These are phyloP conservation scores for Botryosphaeria dothidea DNA, from an alignment of 2,329 filamentous ascomycete genomes.

Conservation along the genomic window DNA sequence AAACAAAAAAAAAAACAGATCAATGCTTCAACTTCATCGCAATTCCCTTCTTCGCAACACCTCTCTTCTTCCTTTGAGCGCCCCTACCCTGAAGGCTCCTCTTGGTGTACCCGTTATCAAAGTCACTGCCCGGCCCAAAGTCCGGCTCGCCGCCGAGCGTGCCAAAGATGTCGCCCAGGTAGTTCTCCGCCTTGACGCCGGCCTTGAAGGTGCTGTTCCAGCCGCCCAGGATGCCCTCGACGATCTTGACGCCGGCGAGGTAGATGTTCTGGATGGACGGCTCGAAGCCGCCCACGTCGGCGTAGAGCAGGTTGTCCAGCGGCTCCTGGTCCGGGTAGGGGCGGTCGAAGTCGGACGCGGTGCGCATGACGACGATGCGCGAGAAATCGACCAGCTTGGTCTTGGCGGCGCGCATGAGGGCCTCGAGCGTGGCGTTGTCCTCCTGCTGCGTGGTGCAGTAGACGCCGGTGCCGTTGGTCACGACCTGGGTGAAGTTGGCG, in stretches of 20 bases:
- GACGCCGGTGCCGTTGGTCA: conserved; percentile 37
- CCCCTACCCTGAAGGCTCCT: conserved; percentile 16
- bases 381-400: conserved; percentile 33
- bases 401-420: conserved; percentile 31
- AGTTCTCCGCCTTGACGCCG: conserved; percentile 62
- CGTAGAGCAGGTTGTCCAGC: conserved; percentile 60
- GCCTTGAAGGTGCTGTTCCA: conserved; percentile 60
- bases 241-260: conserved; percentile 63
- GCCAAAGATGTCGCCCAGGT: conserved; percentile 71
- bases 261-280: conserved; percentile 68
- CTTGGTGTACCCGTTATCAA: conserved; percentile 23
- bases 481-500: conserved; percentile 30
- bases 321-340: conserved; percentile 59
- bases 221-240: conserved; percentile 60
- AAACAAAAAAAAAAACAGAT: neutral
- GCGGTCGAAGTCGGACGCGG: conserved; percentile 69
- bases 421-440: conserved; percentile 38
- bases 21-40: neutral
- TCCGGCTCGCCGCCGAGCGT: conserved; percentile 66
- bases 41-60: neutral
- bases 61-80: neutral
- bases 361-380: conserved; percentile 38
- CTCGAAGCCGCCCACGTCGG: conserved; percentile 63
- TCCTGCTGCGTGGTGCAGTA: conserved; percentile 40
- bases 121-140: conserved; percentile 58